phyloP scores from a whole-genome alignment of 2,329 filamentous ascomycete genomes.

The Cercospora citrullina region DNA sequence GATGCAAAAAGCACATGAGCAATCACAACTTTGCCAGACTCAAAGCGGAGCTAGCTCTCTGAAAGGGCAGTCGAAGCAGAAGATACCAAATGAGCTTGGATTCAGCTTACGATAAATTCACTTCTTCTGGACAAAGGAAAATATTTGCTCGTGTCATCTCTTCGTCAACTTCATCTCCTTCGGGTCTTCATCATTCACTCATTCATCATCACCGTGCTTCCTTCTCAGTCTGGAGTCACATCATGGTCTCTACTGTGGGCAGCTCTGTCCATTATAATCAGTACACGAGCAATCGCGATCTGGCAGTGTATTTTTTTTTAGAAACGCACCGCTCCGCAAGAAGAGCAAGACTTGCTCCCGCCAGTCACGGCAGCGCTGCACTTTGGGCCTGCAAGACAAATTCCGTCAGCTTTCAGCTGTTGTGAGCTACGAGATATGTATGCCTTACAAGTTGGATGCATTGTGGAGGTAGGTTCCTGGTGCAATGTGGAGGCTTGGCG shows the following conservation, averaged over 20 bases:
- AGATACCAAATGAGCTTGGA: not conserved
- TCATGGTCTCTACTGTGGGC: slow-evolving; percentile 29
- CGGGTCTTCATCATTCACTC: not conserved
- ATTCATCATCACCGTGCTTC: not conserved
- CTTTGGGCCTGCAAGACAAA: slow-evolving; percentile 32
- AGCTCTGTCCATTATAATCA: slow-evolving; percentile 25
- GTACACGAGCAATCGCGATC: not conserved
- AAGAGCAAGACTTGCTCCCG: slow-evolving; percentile 38
- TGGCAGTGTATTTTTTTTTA: too few relatives aligned
- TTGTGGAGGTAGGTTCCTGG: slow-evolving; percentile 11
- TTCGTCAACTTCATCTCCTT: not conserved
- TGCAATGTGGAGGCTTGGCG: not conserved
- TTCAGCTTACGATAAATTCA: not conserved
- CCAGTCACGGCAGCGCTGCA: slow-evolving; percentile 34
- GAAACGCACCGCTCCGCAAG: slow-evolving; percentile 38
- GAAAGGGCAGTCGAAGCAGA: too few relatives aligned
- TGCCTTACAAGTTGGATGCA: slow-evolving; percentile 27
- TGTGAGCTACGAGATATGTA: not conserved
- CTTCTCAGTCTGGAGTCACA: too few relatives aligned
- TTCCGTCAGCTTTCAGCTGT: not conserved
- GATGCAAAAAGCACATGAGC: too few relatives aligned
- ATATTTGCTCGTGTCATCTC: not conserved
- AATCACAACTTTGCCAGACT: too few relatives aligned
- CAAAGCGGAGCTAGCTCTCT: too few relatives aligned
- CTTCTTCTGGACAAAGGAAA: not conserved